Evolutionary conservation across 1,284 basidiomycete species (phyloP).

Genomic region (Ustilago lituana): DNA sequence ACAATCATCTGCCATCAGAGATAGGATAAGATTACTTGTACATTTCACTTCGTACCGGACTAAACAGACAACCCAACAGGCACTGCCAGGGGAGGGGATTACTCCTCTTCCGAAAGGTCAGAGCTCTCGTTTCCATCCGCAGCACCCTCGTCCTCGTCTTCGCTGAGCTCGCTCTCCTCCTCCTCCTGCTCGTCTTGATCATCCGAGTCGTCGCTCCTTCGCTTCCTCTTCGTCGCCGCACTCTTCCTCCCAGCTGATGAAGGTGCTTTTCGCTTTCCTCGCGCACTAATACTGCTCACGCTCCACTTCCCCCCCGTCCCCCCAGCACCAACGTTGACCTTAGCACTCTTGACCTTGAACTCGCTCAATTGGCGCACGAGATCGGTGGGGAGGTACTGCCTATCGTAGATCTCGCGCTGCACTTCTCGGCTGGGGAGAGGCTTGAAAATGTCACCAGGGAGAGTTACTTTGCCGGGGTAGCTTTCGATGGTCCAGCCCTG

Average conservation of each 20-base stretch:
- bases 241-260: neutral
- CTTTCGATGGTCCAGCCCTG: slow-evolving; percentile 81
- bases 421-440: slow-evolving; percentile 59
- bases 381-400: slow-evolving; percentile 30
- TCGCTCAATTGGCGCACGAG: slow-evolving; percentile 23
- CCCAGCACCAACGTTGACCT: neutral
- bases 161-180: slow-evolving; percentile 15
- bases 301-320: slow-evolving; percentile 8
- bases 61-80: too few relatives aligned
- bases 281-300: slow-evolving; percentile 2
- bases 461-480: slow-evolving; percentile 80
- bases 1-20: too few relatives aligned
- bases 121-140: slow-evolving; percentile 9
- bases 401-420: slow-evolving; percentile 40
- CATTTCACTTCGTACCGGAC: too few relatives aligned
- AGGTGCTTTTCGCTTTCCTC: too few relatives aligned
- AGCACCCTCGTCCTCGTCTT: slow-evolving; percentile 17
- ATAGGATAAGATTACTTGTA: too few relatives aligned
- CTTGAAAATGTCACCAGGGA: slow-evolving; percentile 83
- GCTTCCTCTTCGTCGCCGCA: slow-evolving; percentile 4
- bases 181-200: slow-evolving; percentile 20
- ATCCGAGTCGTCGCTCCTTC: neutral
- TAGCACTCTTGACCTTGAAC: slow-evolving; percentile 17
- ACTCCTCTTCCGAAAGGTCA: slow-evolving; percentile 22
- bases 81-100: too few relatives aligned